These are phyloP conservation scores for Pinus tabuliformis DNA, from an alignment of 75 land plant genomes.

Conservation along the genomic window DNA sequence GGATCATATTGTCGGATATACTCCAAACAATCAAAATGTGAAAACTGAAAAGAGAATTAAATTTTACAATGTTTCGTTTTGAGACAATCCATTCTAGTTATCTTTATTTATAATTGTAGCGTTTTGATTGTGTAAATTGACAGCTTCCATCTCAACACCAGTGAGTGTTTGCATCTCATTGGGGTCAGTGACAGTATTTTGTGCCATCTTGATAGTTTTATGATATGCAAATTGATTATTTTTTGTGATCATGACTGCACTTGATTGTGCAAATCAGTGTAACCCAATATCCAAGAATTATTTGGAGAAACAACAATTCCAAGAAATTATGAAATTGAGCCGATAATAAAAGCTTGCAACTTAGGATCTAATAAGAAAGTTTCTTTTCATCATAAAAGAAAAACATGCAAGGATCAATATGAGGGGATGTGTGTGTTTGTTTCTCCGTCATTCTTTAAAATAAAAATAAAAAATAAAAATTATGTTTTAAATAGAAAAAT, in stretches of 20 bases:
- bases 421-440: too few species aligned
- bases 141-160: not conserved
- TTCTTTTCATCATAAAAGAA: too few species aligned
- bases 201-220: constrained; percentile 46
- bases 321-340: too few species aligned
- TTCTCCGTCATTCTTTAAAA: too few species aligned
- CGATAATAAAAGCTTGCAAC: too few species aligned
- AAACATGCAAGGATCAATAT: too few species aligned
- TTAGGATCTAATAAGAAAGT: too few species aligned
- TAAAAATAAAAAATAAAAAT: too few species aligned
- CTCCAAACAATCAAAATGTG: constrained; percentile 34
- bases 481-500: too few species aligned
- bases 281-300: too few species aligned
- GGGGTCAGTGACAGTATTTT: constrained; percentile 47
- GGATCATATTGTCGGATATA: constrained; percentile 10
- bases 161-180: constrained; percentile 43
- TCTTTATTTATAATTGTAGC: constrained; percentile 16
- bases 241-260: constrained; percentile 43
- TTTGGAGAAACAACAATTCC: too few species aligned
- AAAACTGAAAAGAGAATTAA: not conserved
- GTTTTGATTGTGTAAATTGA: not conserved
- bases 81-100: not conserved
- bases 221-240: constrained; percentile 26
- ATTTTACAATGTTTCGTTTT: not conserved
- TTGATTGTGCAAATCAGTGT: constrained; percentile 41